Conservation (phyloP, 2,329 filamentous ascomycete genomes). For the Diaporthe australafricana region DNA sequence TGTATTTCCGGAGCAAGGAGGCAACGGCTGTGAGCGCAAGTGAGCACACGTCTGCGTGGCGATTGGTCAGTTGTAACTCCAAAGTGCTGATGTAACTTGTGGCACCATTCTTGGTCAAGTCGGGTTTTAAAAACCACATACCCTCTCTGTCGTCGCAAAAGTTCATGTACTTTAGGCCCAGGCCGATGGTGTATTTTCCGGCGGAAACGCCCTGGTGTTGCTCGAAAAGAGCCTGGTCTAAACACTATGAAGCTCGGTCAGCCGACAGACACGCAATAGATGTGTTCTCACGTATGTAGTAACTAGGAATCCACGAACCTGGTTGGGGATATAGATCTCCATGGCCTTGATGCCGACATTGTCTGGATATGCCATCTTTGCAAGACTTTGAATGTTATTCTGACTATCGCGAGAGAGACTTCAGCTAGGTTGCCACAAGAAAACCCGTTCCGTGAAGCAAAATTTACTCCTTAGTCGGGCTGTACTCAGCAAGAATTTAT, state of each 20-base stretch:
- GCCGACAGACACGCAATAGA: not conserved
- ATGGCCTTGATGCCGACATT: constrained; percentile 95
- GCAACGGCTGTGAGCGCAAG: constrained; percentile 82
- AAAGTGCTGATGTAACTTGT: fast-evolving
- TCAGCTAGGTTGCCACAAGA: not conserved
- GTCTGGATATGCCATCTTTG: constrained; percentile 79
- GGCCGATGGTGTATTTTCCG: constrained; percentile 91
- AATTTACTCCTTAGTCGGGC: not conserved
- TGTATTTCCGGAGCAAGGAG: constrained; percentile 84
- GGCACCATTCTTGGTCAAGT: not conserved
- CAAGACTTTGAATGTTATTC: not conserved
- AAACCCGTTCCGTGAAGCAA: not conserved
- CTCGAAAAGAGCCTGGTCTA: constrained; percentile 84
- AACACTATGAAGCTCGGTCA: constrained; percentile 67
- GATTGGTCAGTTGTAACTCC: not conserved
- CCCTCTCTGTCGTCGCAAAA: constrained; percentile 92
- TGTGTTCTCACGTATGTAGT: too few species aligned
- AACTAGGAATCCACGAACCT: constrained; percentile 72
- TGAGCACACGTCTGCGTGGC: constrained; percentile 81
- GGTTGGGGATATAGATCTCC: constrained; percentile 87
- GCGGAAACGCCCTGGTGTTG: constrained; percentile 85
- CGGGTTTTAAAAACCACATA: constrained; percentile 53
- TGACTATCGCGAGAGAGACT: not conserved
- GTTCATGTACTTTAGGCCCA: constrained; percentile 91
- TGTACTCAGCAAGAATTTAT: not conserved